These are phyloP conservation scores for Mucor lusitanicus DNA, from an alignment of 371 early-diverging fungal genomes.

Conservation along the genomic window DNA sequence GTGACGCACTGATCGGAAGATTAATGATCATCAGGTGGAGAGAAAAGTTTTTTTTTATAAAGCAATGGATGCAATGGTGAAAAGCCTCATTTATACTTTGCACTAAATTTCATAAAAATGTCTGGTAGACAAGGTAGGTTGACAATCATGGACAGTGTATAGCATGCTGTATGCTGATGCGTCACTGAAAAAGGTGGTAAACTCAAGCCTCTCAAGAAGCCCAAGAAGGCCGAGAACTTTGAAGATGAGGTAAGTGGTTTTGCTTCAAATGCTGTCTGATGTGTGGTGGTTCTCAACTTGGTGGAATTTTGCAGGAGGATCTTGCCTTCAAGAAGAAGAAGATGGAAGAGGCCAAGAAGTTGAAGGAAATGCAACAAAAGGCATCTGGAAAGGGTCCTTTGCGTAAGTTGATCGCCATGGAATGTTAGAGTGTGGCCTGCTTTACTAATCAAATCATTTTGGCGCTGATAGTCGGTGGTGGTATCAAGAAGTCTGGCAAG, in stretches of 20 bases:
- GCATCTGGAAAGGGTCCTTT: conserved; percentile 82
- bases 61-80: not conserved
- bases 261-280: not conserved
- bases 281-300: not conserved
- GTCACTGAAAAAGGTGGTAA: conserved; percentile 61
- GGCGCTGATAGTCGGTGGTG: conserved; percentile 56
- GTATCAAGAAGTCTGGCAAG: conserved; percentile 82
- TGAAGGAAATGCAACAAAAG: conserved; percentile 79
- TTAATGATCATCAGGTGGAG: not conserved
- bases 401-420: conserved; percentile 45
- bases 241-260: conserved; percentile 62
- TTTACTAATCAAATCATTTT: conserved; percentile 4
- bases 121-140: conserved; percentile 63
- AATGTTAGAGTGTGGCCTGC: not conserved
- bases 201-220: conserved; percentile 80
- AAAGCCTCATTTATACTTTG: conserved; percentile 14
- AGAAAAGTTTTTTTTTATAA: conserved; percentile 1
- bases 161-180: not conserved
- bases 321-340: conserved; percentile 83
- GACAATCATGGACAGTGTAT: not conserved
- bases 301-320: conserved; percentile 54
- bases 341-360: conserved; percentile 78
- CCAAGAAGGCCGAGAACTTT: conserved; percentile 65
- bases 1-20: conserved; percentile 2
- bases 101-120: conserved; percentile 35